A percentile compares a stretch with the other conserved stretches of the same genome.
Evolutionary conservation across 495 filamentous ascomycete species (phyloP).

Genomic region (Penicillium riverlandense): DNA sequence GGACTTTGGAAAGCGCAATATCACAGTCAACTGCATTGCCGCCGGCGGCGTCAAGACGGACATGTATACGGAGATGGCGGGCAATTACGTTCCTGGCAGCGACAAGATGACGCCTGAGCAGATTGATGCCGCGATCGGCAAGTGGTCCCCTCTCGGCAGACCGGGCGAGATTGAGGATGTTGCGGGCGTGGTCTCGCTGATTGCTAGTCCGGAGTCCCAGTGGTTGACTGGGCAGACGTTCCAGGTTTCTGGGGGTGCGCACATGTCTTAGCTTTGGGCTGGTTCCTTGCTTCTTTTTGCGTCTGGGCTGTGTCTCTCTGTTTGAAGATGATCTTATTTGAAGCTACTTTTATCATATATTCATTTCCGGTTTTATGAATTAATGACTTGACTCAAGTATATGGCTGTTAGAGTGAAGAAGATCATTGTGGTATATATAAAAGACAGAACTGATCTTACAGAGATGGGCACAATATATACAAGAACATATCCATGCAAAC

Average conservation of each 20-base stretch:
- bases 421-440: no score
- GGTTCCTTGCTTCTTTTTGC: no score
- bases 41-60: conserved; percentile 36
- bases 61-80: conserved; percentile 34
- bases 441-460: no score
- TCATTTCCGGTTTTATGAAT: no score
- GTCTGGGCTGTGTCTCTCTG: no score
- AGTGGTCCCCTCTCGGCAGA: conserved; percentile 36
- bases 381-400: no score
- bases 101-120: conserved; percentile 22
- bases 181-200: conserved; percentile 43
- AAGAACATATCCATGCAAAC: no score
- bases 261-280: conserved; percentile 6
- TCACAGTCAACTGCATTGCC: conserved; percentile 47
- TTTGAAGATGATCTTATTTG: no score
- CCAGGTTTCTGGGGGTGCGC: conserved; percentile 42
- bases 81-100: conserved; percentile 28
- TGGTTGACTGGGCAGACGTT: conserved; percentile 49
- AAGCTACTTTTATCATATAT: no score
- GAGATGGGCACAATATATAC: no score
- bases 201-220: conserved; percentile 39
- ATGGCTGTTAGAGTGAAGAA: no score
- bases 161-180: conserved; percentile 47
- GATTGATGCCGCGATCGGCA: conserved; percentile 18
- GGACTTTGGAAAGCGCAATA: conserved; percentile 44